Evolutionary conservation across 768 basidiomycete genomes (phyloP).

Genomic region (Panaeolus papilionaceus): DNA sequence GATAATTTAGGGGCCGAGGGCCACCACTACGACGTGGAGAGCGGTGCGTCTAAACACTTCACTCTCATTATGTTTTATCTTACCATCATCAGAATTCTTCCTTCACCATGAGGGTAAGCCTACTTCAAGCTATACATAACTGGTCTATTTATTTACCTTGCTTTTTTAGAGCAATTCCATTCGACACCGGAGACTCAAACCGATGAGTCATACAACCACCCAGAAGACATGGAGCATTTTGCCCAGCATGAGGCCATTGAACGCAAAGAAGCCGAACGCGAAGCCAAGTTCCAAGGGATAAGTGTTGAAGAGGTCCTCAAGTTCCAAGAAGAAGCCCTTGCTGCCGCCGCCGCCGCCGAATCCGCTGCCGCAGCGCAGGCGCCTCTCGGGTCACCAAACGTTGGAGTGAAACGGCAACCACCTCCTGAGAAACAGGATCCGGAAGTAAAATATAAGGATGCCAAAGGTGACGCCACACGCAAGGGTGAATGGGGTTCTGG

Average conservation of each 20-base stretch:
- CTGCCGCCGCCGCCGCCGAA: constrained; percentile 27
- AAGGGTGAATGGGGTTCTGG: constrained; percentile 78
- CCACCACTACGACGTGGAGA: constrained; percentile 92
- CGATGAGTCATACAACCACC: constrained; percentile 92
- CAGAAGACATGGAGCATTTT: constrained; percentile 94
- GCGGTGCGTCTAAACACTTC: constrained; percentile 56
- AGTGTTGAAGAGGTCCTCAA: constrained; percentile 71
- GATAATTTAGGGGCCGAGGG: constrained; percentile 87
- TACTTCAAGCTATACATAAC: background rate
- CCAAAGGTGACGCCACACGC: constrained; percentile 54
- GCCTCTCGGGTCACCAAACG: constrained; percentile 49
- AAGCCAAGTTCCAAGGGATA: constrained; percentile 86
- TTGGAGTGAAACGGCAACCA: constrained; percentile 43
- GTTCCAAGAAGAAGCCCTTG: constrained; percentile 50
- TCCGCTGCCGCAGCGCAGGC: constrained; percentile 19
- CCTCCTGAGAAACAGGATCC: constrained; percentile 81
- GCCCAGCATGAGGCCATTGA: constrained; percentile 89
- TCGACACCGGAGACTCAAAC: constrained; percentile 97
- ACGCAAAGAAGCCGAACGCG: constrained; percentile 79
- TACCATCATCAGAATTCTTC: constrained; percentile 74
- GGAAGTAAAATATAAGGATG: constrained; percentile 60
- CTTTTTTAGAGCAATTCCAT: constrained; percentile 80
- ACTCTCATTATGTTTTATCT: background rate
- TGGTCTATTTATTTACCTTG: constrained; percentile 6
- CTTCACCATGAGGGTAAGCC: constrained; percentile 91